phyloP scores from a whole-genome alignment of 1,284 basidiomycete species.

The Stygiomarasmius scandens region DNA sequence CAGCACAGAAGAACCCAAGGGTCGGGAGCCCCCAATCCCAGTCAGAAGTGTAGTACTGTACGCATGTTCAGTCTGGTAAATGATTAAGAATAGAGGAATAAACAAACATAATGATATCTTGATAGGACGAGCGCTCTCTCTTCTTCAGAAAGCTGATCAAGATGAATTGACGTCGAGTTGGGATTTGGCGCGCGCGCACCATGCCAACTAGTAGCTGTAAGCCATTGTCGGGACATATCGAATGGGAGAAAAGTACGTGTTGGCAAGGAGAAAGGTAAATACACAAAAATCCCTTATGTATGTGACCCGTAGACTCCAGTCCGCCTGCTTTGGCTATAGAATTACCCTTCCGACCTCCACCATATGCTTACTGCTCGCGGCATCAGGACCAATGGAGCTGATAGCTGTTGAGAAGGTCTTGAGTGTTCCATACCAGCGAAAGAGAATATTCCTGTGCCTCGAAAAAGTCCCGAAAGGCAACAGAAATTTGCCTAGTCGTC shows the following conservation, averaged over 20 bases:
- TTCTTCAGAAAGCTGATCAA: not conserved
- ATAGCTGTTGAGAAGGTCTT: no score
- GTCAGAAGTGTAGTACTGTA: constrained; percentile 32
- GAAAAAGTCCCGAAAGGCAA: no score
- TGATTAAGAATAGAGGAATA: not conserved
- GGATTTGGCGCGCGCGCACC: not conserved
- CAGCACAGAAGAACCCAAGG: constrained; percentile 33
- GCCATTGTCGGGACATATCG: not conserved
- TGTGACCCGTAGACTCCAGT: not conserved
- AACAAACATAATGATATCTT: not conserved
- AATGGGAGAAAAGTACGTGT: not conserved
- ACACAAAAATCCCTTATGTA: not conserved
- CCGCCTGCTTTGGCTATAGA: no score
- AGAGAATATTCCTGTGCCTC: no score
- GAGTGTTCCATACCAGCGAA: no score
- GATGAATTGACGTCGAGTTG: not conserved
- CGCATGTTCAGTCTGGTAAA: not conserved
- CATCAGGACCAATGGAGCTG: no score
- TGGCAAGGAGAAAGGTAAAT: not conserved
- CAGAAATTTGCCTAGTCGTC: no score
- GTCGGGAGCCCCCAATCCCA: constrained; percentile 35
- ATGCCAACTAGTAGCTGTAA: not conserved
- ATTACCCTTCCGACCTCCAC: no score
- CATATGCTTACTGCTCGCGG: no score
- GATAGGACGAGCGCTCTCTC: not conserved